These are phyloP conservation scores for Exsudoporus frostii DNA, from an alignment of 768 basidiomycete genomes.

Conservation along the genomic window DNA sequence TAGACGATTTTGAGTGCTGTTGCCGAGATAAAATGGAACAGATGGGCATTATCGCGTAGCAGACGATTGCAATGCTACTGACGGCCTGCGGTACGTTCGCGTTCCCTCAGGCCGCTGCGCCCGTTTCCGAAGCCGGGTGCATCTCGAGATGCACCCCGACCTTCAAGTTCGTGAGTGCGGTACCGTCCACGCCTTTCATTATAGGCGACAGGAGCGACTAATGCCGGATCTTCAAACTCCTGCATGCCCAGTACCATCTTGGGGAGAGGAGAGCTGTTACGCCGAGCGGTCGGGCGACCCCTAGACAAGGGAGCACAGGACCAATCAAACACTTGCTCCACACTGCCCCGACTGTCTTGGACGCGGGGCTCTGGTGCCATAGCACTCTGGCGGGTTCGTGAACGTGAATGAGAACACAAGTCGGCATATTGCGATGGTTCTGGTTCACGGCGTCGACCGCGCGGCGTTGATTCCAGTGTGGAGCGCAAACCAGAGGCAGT, in stretches of 20 bases:
- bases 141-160: slow-evolving; percentile 35
- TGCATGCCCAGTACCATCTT: slow-evolving; percentile 42
- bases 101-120: slow-evolving; percentile 57
- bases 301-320: slow-evolving; percentile 38
- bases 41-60: slow-evolving; percentile 1
- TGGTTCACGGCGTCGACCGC: slow-evolving; percentile 50
- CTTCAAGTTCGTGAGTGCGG: slow-evolving; percentile 52
- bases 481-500: slow-evolving; percentile 35
- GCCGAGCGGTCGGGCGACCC: slow-evolving; percentile 48
- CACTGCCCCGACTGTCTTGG: slow-evolving; percentile 32
- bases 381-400: slow-evolving; percentile 30
- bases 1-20: slow-evolving; percentile 14
- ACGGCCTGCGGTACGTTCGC: slow-evolving; percentile 33
- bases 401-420: slow-evolving; percentile 43
- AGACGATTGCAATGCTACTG: slow-evolving; percentile 17
- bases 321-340: slow-evolving; percentile 49
- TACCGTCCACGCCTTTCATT: slow-evolving; percentile 50
- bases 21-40: neutral
- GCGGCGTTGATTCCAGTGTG: slow-evolving; percentile 43
- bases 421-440: slow-evolving; percentile 30
- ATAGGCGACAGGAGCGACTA: slow-evolving; percentile 19
- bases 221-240: slow-evolving; percentile 31
- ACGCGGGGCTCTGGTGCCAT: slow-evolving; percentile 12
- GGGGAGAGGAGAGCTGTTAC: slow-evolving; percentile 58
- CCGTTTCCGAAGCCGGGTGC: slow-evolving; percentile 65